phyloP scores from a whole-genome alignment of 164 flowering plant genomes.

The Echeveria elegans region DNA sequence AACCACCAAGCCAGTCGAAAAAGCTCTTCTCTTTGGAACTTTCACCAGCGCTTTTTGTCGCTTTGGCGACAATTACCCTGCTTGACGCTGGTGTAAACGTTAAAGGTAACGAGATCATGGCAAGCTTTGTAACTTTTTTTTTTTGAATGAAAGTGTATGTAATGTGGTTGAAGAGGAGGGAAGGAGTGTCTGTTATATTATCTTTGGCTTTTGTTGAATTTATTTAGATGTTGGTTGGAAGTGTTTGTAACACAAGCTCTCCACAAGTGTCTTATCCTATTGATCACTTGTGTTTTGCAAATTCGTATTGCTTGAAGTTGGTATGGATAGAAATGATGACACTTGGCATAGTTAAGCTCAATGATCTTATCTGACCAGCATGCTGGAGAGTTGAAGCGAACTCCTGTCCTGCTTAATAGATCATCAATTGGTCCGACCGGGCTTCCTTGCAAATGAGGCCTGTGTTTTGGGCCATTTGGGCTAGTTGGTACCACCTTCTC shows the following conservation, averaged over 20 bases:
- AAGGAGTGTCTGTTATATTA: neutral
- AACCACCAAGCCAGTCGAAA: conserved; percentile 57
- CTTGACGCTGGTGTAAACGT: conserved; percentile 28
- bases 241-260: conserved; percentile 34
- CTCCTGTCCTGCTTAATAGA: too few relatives aligned
- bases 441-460: too few relatives aligned
- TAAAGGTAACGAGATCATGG: conserved; percentile 49
- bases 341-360: neutral
- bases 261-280: conserved; percentile 62
- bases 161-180: too few relatives aligned
- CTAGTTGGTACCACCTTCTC: too few relatives aligned
- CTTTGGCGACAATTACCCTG: conserved; percentile 51
- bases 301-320: neutral
- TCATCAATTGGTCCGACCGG: too few relatives aligned
- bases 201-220: neutral
- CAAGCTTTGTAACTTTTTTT: neutral
- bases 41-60: conserved; percentile 38
- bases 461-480: too few relatives aligned
- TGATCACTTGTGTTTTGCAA: neutral
- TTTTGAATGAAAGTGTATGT: neutral
- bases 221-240: conserved; percentile 1
- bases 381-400: too few relatives aligned
- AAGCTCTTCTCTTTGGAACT: conserved; percentile 54
- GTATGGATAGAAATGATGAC: neutral
- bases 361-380: neutral